Percentiles rank a stretch among this genome's conserved stretches.
These are phyloP conservation scores for Ganoderma boninense DNA, from an alignment of 1,284 basidiomycete species.

Conservation along the genomic window DNA sequence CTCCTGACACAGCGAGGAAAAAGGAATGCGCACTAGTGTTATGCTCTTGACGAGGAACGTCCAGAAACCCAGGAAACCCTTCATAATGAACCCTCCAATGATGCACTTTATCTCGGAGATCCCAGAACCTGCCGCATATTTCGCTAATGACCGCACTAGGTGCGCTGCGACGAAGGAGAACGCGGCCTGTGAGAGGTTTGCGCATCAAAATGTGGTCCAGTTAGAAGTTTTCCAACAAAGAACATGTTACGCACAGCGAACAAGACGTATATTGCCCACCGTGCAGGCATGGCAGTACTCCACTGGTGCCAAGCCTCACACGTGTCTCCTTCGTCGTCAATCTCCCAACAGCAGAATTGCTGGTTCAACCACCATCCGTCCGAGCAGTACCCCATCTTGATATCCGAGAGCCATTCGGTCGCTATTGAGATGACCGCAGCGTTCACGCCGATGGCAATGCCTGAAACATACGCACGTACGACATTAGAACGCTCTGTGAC, in stretches of 20 bases:
- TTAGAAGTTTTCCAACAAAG: neutral
- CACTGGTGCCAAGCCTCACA: conserved; percentile 96
- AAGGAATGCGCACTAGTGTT: conserved; percentile 75
- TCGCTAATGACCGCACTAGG: conserved; percentile 89
- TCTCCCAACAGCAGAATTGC: conserved; percentile 98
- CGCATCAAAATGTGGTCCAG: conserved; percentile 7
- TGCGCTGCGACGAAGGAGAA: conserved; percentile 90
- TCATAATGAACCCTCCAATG: conserved; percentile 96
- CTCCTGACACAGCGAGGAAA: neutral
- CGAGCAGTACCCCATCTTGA: conserved; percentile 96
- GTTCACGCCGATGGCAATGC: conserved; percentile 91
- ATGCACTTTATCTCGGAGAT: conserved; percentile 99
- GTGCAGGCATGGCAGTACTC: conserved; percentile 79
- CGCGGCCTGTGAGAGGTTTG: conserved; percentile 54
- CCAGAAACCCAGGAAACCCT: conserved; percentile 90
- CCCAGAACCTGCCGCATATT: conserved; percentile 96
- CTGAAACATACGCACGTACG: conserved; percentile 49
- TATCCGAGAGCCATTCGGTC: conserved; percentile 98
- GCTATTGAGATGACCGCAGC: conserved; percentile 95
- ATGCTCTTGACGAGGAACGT: conserved; percentile 94
- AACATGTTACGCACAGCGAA: conserved; percentile 76
- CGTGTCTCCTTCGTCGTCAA: conserved; percentile 78
- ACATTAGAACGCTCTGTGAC: neutral
- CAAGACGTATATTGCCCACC: conserved; percentile 88
- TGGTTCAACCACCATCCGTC: conserved; percentile 99